These are phyloP conservation scores for Fusarium albidum DNA, from an alignment of 2,329 filamentous ascomycete species.

Conservation along the genomic window DNA sequence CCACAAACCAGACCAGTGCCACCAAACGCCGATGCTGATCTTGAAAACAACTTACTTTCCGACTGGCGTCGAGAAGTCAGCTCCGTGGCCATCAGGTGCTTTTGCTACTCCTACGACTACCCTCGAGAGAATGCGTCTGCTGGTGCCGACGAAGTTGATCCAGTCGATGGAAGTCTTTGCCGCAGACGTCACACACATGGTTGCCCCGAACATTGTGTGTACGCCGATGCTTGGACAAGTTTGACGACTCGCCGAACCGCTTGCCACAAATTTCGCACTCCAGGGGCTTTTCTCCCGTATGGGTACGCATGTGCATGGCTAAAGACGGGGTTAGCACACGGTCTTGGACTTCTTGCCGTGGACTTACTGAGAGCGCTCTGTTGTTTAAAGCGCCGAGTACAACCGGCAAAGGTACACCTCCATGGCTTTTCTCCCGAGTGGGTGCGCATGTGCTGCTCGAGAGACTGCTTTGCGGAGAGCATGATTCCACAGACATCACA, in stretches of 20 bases:
- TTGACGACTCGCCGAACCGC: constrained; percentile 70
- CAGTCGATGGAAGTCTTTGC: constrained; percentile 65
- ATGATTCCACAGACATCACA: constrained; percentile 63
- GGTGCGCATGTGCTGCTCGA: constrained; percentile 72
- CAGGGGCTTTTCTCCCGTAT: constrained; percentile 71
- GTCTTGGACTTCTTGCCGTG: background rate
- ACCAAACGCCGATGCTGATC: constrained; percentile 21
- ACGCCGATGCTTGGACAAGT: constrained; percentile 71
- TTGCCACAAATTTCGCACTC: constrained; percentile 66
- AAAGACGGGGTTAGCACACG: constrained; percentile 22
- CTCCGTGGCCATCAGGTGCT: constrained; percentile 13
- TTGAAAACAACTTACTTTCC: constrained; percentile 5
- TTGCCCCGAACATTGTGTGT: constrained; percentile 64
- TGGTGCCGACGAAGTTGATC: constrained; percentile 68
- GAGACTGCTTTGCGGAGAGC: constrained; percentile 73
- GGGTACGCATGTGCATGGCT: constrained; percentile 74
- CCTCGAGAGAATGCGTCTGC: constrained; percentile 43
- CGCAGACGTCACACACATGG: constrained; percentile 62
- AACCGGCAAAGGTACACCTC: constrained; percentile 59
- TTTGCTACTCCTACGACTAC: constrained; percentile 28
- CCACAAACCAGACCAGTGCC: constrained; percentile 9
- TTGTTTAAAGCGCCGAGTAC: constrained; percentile 69
- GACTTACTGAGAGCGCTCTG: constrained; percentile 71
- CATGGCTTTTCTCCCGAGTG: constrained; percentile 73
- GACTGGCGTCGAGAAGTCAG: background rate